A percentile compares a stretch with the other conserved stretches of the same genome.
Conservation (phyloP, 176 grass and related monocot species). For the Cenchrus americanus region DNA sequence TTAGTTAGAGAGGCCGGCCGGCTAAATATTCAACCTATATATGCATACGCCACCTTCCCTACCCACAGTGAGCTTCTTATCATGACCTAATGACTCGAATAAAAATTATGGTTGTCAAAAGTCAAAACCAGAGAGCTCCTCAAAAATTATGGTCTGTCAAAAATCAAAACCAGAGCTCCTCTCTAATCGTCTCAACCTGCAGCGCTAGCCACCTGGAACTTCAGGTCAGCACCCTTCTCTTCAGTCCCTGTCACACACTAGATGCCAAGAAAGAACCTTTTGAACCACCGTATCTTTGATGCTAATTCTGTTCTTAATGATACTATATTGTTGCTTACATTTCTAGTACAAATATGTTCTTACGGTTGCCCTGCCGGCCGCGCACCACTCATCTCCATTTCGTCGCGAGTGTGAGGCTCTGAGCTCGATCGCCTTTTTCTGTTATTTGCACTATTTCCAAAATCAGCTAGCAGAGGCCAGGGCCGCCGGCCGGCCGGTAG, state of each 20-base stretch:
- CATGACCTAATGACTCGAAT: background rate
- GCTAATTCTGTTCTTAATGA: background rate
- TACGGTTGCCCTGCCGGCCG: background rate
- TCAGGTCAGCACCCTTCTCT: background rate
- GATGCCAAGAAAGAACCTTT: constrained; percentile 36
- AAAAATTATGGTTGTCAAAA: background rate
- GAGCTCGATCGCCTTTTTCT: too few species aligned
- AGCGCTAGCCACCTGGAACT: background rate
- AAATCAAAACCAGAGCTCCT: background rate
- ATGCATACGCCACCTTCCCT: background rate
- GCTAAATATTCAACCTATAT: background rate
- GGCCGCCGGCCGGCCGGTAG: background rate
- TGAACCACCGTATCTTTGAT: constrained; percentile 14
- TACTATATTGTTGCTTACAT: background rate
- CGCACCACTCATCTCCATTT: background rate
- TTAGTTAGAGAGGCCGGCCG: background rate
- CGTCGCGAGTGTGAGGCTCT: too few species aligned
- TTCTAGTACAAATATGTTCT: background rate
- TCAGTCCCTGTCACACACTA: constrained; percentile 10
- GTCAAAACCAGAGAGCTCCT: background rate
- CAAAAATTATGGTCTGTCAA: too few species aligned
- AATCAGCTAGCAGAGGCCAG: background rate
- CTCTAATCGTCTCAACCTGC: background rate
- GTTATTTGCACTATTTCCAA: too few species aligned
- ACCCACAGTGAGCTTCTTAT: background rate